Evolutionary conservation across 2,329 filamentous ascomycete genomes (phyloP).

Genomic region (Scytalidium lignicola): DNA sequence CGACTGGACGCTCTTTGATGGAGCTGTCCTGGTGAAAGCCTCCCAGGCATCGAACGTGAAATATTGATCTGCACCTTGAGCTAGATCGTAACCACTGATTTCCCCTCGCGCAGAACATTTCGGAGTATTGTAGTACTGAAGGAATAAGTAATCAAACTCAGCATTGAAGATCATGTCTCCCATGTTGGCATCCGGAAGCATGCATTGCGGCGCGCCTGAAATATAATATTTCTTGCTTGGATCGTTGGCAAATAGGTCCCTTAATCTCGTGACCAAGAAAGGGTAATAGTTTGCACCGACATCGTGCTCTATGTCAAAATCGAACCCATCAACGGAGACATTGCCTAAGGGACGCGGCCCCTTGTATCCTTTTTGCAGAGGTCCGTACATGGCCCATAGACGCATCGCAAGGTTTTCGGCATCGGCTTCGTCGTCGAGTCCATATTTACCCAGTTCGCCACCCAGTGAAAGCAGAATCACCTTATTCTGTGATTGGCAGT

Average conservation of each 20-base stretch:
- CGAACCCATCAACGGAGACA: constrained; percentile 12
- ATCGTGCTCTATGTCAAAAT: constrained; percentile 13
- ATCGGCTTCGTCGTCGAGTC: constrained; percentile 28
- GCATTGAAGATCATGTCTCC: constrained; percentile 8
- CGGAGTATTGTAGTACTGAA: constrained; percentile 14
- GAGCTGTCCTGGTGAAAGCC: neutral
- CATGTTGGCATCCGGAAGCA: constrained; percentile 13
- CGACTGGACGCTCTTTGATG: constrained; percentile 7
- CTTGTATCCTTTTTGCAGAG: constrained; percentile 8
- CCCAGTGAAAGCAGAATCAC: constrained; percentile 32
- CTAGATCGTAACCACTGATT: neutral
- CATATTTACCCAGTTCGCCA: constrained; percentile 19
- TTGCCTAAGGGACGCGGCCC: neutral
- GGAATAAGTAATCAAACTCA: constrained; percentile 11
- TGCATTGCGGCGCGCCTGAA: constrained; percentile 11
- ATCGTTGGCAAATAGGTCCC: constrained; percentile 8
- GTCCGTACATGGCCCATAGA: constrained; percentile 34
- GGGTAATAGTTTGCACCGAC: constrained; percentile 5
- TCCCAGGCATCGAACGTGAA: constrained; percentile 9
- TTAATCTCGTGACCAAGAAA: constrained; percentile 9
- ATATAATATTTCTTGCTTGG: constrained; percentile 8
- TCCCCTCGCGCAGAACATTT: constrained; percentile 7
- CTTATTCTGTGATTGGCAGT: constrained; percentile 15
- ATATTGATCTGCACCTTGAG: neutral
- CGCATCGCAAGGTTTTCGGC: constrained; percentile 27